Evolutionary conservation across 2,329 filamentous ascomycete species (phyloP), one percentile per base, ranked within the genome.

Genomic region (Fusarium goolgardi): DNA sequence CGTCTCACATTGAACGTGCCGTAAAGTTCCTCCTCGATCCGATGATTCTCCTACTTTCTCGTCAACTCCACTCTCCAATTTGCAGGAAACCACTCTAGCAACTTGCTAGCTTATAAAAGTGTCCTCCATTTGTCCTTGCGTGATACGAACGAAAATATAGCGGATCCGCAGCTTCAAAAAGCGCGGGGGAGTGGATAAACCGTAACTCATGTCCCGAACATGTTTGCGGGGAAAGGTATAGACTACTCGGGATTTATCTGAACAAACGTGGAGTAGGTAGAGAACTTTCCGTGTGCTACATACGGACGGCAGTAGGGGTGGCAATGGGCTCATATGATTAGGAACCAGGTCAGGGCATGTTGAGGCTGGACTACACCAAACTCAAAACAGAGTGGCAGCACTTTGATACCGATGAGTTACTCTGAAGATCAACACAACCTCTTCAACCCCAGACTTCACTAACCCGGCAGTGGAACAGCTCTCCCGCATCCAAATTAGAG

Each of bases 161-260:
- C 65, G 65, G 65, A 62, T 69, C 65, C 65, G 65, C 65, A 56
- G 45, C 50, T 16, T 57, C 25, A 23, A 39, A 45, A 25, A 40
- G 39, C 45, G 64, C 63, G 63, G 64, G 62, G 65, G 51, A 57
- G 62, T 65, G 63, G 57, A 41, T 39, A 43, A 47, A 44, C 39
- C 41, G 34, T 46, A 59, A 63, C 43, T 50, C 50, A 45, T 43
- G 45, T 62, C 63, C 61, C 44, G 35, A 43, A 16, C 8, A 51
- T 61, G 39, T 61, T 51, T 65, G 61, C 49, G 63, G 61, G 63
- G 63, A 65, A 65, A 39, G 11, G 34, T 31, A 37, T 43, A 20
- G 11, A 37, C 35, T 37, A 25, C 25, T 25, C 47, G 47, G 34
- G 47, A 40, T 39, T 51, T 51, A 29, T 51, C 27, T 59, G 23